phyloP scores from a whole-genome alignment of 768 basidiomycete genomes.

The Steccherinum ochraceum region DNA sequence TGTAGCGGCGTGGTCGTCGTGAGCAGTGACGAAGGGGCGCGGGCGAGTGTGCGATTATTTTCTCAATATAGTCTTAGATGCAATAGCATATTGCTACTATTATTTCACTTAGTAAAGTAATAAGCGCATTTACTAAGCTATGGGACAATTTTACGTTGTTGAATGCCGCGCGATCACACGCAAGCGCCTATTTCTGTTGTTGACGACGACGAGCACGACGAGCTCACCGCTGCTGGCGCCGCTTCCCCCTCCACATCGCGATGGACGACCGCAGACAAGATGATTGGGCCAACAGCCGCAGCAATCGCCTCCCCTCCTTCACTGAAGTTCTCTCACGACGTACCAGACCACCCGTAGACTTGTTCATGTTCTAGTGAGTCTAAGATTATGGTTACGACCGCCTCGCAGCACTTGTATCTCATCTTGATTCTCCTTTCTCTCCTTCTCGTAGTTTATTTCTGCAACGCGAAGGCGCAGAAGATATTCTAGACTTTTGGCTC shows the following conservation, averaged over 20 bases:
- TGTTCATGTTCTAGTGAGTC: constrained; percentile 98
- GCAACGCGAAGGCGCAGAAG: constrained; percentile 93
- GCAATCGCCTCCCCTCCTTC: constrained; percentile 79
- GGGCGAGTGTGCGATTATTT: too few species aligned
- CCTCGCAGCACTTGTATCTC: background rate
- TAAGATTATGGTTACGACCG: background rate
- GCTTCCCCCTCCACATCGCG: constrained; percentile 4
- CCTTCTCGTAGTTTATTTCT: constrained; percentile 77
- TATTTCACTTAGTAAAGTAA: too few species aligned
- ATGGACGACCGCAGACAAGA: constrained; percentile 46
- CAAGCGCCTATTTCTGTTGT: background rate
- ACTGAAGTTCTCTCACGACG: constrained; percentile 86
- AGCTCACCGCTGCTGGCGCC: background rate
- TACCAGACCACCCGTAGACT: constrained; percentile 91
- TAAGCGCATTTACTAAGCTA: background rate
- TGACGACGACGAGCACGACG: constrained; percentile 13
- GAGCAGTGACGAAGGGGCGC: too few species aligned
- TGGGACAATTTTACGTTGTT: background rate
- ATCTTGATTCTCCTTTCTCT: constrained; percentile 1
- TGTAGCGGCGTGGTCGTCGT: background rate
- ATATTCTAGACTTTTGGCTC: constrained; percentile 97
- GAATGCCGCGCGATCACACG: background rate
- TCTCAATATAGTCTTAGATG: too few species aligned
- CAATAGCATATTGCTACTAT: too few species aligned
- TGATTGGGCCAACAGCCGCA: constrained; percentile 67